Evolutionary conservation across 1,139 yeast genomes (phyloP).

Genomic region (Lodderomyces parapsilosis): DNA sequence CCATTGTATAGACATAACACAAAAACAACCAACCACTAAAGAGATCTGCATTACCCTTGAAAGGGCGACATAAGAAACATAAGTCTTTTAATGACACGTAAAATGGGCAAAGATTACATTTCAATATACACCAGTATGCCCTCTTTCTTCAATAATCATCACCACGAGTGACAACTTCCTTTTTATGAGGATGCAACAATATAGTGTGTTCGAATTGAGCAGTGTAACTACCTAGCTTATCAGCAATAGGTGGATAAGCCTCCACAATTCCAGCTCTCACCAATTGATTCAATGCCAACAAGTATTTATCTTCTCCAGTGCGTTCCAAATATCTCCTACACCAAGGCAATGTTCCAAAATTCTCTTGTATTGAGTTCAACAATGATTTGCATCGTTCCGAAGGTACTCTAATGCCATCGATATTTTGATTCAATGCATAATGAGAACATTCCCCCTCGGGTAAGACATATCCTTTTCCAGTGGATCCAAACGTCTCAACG

Average conservation of each 20-base stretch:
- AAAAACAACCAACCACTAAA: too few species aligned
- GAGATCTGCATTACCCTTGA: too few species aligned
- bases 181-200: slow-evolving; percentile 82
- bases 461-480: slow-evolving; percentile 89
- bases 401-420: slow-evolving; percentile 43
- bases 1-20: too few species aligned
- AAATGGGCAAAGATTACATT: too few species aligned
- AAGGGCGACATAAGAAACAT: too few species aligned
- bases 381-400: slow-evolving; percentile 68
- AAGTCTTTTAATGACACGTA: too few species aligned
- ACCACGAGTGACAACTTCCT: slow-evolving; percentile 93
- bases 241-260: slow-evolving; percentile 96
- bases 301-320: slow-evolving; percentile 86
- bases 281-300: slow-evolving; percentile 82
- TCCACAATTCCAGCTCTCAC: slow-evolving; percentile 85
- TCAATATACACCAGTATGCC: too few species aligned
- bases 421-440: slow-evolving; percentile 65
- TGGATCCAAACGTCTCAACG: slow-evolving; percentile 95
- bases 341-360: slow-evolving; percentile 94
- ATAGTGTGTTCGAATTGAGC: slow-evolving; percentile 97
- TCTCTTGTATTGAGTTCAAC: slow-evolving; percentile 64
- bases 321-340: slow-evolving; percentile 94
- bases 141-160: slow-evolving; percentile 88
- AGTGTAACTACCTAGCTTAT: slow-evolving; percentile 80
- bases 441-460: slow-evolving; percentile 93